phyloP scores from a whole-genome alignment of 495 filamentous ascomycete species.

The Hyphodiscus hymeniophilus region DNA sequence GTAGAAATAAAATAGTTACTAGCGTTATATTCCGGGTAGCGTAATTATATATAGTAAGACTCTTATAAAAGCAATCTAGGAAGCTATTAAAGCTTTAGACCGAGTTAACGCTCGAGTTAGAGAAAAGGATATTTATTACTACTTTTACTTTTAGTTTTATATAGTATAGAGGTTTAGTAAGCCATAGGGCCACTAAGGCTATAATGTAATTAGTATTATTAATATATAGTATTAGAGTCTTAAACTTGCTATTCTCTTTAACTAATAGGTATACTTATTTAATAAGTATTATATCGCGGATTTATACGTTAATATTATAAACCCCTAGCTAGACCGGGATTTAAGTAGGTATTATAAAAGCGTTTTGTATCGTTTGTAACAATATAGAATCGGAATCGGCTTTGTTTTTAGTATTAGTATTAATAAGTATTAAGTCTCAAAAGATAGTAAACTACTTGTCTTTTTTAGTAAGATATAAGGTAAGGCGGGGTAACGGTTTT shows the following conservation, averaged over 20 bases:
- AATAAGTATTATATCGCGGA: background rate
- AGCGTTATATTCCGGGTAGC: too few relatives aligned
- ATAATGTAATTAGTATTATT: background rate
- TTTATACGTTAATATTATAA: background rate
- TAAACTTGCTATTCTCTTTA: background rate
- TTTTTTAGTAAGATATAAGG: background rate
- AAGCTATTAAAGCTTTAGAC: too few relatives aligned
- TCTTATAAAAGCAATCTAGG: too few relatives aligned
- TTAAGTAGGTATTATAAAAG: background rate
- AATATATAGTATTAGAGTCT: background rate
- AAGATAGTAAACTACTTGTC: background rate
- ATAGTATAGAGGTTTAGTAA: too few relatives aligned
- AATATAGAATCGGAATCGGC: background rate
- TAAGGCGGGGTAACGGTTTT: too few relatives aligned
- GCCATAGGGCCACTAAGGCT: too few relatives aligned
- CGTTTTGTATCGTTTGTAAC: background rate
- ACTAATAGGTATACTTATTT: background rate
- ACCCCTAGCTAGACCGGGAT: background rate
- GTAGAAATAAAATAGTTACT: too few relatives aligned
- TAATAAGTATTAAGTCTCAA: background rate
- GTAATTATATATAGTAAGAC: too few relatives aligned
- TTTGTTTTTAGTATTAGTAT: background rate
- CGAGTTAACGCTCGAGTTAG: too few relatives aligned
- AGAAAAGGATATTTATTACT: too few relatives aligned
- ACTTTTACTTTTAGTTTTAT: background rate